Conservation (phyloP, 106 monocot species). For the Vanilla planifolia region DNA sequence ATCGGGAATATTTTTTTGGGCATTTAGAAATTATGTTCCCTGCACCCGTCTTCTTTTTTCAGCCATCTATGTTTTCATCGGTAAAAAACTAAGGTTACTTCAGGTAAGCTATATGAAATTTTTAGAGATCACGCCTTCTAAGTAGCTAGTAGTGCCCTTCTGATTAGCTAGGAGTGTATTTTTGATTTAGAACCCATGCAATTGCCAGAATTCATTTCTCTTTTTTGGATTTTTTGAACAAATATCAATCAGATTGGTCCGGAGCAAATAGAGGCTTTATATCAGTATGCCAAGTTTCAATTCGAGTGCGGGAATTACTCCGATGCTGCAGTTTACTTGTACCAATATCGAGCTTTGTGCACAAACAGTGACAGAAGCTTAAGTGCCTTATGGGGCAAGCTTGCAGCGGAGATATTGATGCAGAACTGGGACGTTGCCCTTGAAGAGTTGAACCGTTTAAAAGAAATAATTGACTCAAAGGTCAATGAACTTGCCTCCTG, state of each 20-base stretch:
- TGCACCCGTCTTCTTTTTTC: too few species aligned
- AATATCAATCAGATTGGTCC: conserved; percentile 70
- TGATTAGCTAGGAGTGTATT: too few species aligned
- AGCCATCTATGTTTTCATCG: too few species aligned
- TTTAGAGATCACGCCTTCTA: too few species aligned
- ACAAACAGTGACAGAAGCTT: conserved; percentile 82
- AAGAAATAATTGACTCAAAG: conserved; percentile 97
- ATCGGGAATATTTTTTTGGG: neutral
- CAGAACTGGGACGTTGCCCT: conserved; percentile 97
- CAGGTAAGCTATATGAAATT: too few species aligned
- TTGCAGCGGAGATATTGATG: conserved; percentile 97
- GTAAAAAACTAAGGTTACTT: too few species aligned
- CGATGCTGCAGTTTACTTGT: conserved; percentile 82
- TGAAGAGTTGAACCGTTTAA: conserved; percentile 86
- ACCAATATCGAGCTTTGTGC: conserved; percentile 85
- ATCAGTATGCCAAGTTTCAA: conserved; percentile 98
- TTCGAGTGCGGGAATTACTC: conserved; percentile 98
- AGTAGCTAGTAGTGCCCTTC: too few species aligned
- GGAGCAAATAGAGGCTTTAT: conserved; percentile 90
- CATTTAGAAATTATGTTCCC: neutral
- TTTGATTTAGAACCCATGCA: too few species aligned
- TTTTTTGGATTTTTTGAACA: too few species aligned
- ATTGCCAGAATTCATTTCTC: too few species aligned
- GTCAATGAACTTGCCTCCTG: conserved; percentile 12
- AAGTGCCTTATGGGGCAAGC: conserved; percentile 93